Conservation (phyloP, 2,329 filamentous ascomycete genomes). For the Curvularia verruculosa region DNA sequence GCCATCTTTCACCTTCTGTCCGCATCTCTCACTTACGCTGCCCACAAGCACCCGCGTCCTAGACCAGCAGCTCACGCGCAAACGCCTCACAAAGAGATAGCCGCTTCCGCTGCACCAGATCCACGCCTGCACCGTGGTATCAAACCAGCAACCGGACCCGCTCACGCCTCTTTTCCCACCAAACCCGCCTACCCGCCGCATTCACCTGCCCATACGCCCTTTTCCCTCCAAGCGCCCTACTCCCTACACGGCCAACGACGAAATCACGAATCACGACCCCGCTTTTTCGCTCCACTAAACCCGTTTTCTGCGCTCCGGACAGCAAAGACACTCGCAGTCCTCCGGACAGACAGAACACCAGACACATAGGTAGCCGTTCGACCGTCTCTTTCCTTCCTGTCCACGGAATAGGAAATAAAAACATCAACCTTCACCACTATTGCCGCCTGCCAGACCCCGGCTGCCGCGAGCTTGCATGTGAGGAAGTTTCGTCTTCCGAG, state of each 20-base stretch:
- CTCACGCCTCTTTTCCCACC: conserved; percentile 23
- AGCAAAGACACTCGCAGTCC: conserved; percentile 22
- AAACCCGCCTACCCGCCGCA: conserved; percentile 17
- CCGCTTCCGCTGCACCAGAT: conserved; percentile 26
- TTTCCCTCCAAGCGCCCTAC: conserved; percentile 6
- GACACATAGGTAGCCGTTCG: neutral
- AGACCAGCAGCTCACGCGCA: conserved; percentile 17
- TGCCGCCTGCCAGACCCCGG: conserved; percentile 7
- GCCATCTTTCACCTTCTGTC: conserved; percentile 2
- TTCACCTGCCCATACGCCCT: conserved; percentile 5
- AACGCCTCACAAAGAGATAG: conserved; percentile 12
- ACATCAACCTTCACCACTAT: neutral
- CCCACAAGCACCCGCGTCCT: conserved; percentile 17
- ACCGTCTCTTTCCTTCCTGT: neutral
- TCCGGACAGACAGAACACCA: conserved; percentile 1
- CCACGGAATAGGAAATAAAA: neutral
- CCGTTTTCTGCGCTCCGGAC: conserved; percentile 13
- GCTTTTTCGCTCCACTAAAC: conserved; percentile 13
- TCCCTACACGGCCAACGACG: neutral
- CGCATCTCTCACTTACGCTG: conserved; percentile 18
- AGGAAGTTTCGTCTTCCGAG: conserved; percentile 44
- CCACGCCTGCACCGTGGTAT: conserved; percentile 49
- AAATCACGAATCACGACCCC: conserved; percentile 8
- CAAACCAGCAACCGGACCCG: conserved; percentile 20
- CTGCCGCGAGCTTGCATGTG: conserved; percentile 36